Evolutionary conservation across 306 rosid species (phyloP), one percentile per base, ranked within the genome.

Genomic region (Comarum palustre): DNA sequence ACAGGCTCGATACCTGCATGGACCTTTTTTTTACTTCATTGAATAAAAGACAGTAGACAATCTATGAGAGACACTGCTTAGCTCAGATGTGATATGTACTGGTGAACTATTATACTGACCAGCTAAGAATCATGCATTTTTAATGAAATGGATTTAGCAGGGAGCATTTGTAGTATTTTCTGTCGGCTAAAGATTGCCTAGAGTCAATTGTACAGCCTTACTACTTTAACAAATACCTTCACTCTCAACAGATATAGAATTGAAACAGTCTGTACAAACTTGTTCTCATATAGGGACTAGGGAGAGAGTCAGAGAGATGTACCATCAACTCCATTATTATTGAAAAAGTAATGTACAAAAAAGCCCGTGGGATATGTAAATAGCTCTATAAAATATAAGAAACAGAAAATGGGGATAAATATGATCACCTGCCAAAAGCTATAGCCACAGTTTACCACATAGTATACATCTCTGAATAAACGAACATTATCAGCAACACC

Each of bases 1-100:
- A 19, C 66, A 71, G 66, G 66, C 57, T 71, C 42, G 75, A 71
- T 41, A 71, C 75, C 75, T 55, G 75, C 41, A 57, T 41, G 66
- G 75, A 66, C 75, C 55, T 55, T 51, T 32, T 29, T 27, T 17
- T n/a, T n/a, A n/a, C n/a, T n/a, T n/a, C n/a, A n/a, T n/a, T n/a
- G n/a, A n/a, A n/a, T n/a, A n/a, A n/a, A n/a, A n/a, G n/a, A n/a
- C n/a, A n/a, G n/a, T n/a, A n/a, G n/a, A n/a, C n/a, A n/a, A n/a
- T n/a, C n/a, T n/a, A 41, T 41, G 13, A 8, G 45, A 41, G 16
- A 43, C 48, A 43, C 16, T 43, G 16, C 15, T 3, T 4, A 43
- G 13, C 3, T 43, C 3, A 43, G 48, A 43, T 43, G 48, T 13
- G 1, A 43, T 13, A 43, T 43, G 4, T 43, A 13, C 16, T 12